Evolutionary conservation across 805 yeast species (phyloP), one percentile per base, ranked within the genome.

Genomic region (Clavispora carvajalis): DNA sequence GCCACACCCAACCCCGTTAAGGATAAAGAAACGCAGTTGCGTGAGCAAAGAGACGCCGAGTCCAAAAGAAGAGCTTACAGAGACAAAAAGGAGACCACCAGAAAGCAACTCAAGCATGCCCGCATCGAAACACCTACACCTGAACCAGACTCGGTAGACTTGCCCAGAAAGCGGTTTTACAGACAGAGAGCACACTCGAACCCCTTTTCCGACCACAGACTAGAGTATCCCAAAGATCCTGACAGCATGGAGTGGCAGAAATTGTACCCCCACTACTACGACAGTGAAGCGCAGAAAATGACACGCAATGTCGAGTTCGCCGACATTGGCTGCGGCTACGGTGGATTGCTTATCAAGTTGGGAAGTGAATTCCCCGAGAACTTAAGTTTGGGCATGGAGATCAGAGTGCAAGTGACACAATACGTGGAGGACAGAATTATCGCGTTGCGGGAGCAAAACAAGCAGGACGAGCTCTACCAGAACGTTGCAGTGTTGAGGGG

Each of bases 141-240:
- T 12, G 52, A 50, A 22, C 48, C 52, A 21, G 53, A 57, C 22
- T 54, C 55, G 7, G 60, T 66, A 19, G 80, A 81, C 43, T 67
- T 89, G 37, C 97, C 96, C 37, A 76, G 80, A 56, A 85, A 93
- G 60, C 76, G 93, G 53, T 93, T 76, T 58, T 93, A 93, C 62
- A 77, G 99, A 60, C 99, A 93, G 65, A 71, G 99, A 63, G 99
- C 99, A 1, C 99, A 93, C 59, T 89, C 97, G 2, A 93, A 93
- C 58, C 98, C 98, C 17, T 93, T 93, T 55, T 85, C 96, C 15
- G 99, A 93, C 63, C 99, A 93, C 62, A 78, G 82, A 53, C 71
- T 93, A 34, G 95, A 87, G 45, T 93, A 93, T 53, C 98, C 99
- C 16, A 60, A 63, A 31, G 71, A 77, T 16, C 99, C 99, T 4